These are phyloP conservation scores for Suhomyces ambrosiae DNA, from an alignment of 1,139 yeast genomes.

Conservation along the genomic window DNA sequence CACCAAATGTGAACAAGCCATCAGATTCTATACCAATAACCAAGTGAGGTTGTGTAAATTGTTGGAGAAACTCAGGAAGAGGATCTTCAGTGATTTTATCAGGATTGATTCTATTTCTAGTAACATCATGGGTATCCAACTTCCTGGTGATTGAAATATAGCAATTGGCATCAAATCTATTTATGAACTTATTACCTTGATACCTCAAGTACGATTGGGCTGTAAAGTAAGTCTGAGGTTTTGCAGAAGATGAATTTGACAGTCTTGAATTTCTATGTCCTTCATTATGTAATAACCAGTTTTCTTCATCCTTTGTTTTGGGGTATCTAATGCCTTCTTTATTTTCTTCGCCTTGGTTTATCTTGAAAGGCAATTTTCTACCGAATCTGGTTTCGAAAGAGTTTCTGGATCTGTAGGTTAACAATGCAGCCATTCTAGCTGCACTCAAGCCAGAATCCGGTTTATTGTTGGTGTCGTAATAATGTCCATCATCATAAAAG, in stretches of 20 bases:
- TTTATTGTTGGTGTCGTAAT: conserved; percentile 63
- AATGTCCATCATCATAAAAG: conserved; percentile 84
- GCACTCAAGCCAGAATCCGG: conserved; percentile 90
- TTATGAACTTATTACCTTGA: conserved; percentile 88
- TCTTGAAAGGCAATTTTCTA: conserved; percentile 57
- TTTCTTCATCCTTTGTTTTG: conserved; percentile 46
- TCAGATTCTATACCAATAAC: conserved; percentile 90
- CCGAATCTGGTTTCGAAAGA: conserved; percentile 92
- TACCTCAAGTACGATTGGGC: conserved; percentile 94
- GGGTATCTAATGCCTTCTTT: conserved; percentile 34
- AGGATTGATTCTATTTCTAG: conserved; percentile 63
- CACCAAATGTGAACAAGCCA: conserved; percentile 88
- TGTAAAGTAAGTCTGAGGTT: conserved; percentile 87
- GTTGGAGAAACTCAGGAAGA: conserved; percentile 45
- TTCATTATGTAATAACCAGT: conserved; percentile 48
- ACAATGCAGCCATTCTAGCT: conserved; percentile 94
- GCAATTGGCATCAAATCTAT: conserved; percentile 93
- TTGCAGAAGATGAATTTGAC: conserved; percentile 12
- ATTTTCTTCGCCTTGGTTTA: conserved; percentile 22
- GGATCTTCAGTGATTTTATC: conserved; percentile 37
- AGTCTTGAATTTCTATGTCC: conserved; percentile 31
- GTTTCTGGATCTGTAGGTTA: conserved; percentile 89
- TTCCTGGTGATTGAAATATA: conserved; percentile 92
- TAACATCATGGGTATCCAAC: conserved; percentile 90
- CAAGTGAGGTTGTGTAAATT: conserved; percentile 71